A percentile compares a stretch with the other conserved stretches of the same genome.
phyloP scores from a whole-genome alignment of 805 yeast species.

The Hanseniaspora vineae region DNA sequence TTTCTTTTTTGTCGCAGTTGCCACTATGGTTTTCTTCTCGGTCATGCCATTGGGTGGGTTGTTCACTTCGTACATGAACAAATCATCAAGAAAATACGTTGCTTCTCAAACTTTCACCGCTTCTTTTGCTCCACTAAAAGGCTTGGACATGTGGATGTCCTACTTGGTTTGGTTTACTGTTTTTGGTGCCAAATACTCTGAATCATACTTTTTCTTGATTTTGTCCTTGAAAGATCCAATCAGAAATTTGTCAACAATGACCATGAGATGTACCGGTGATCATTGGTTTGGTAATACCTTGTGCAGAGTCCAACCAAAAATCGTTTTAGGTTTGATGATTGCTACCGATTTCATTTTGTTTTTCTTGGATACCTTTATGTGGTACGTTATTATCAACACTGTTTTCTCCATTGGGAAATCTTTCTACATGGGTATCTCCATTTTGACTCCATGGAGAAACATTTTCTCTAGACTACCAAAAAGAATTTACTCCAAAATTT shows the following conservation, averaged over 20 bases:
- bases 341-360: constrained; percentile 86
- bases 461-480: constrained; percentile 95
- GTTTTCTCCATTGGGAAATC: constrained; percentile 95
- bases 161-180: constrained; percentile 83
- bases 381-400: constrained; percentile 95
- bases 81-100: constrained; percentile 73
- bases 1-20: constrained; percentile 77
- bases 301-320: constrained; percentile 78
- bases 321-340: constrained; percentile 85
- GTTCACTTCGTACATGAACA: constrained; percentile 85
- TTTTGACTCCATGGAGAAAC: constrained; percentile 99
- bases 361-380: constrained; percentile 97
- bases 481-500: constrained; percentile 94
- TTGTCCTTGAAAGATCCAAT: constrained; percentile 90
- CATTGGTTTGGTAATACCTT: constrained; percentile 58
- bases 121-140: constrained; percentile 63
- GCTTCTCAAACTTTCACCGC: constrained; percentile 96
- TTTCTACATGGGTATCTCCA: constrained; percentile 96
- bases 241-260: constrained; percentile 70
- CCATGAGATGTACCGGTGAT: constrained; percentile 94
- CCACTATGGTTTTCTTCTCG: constrained; percentile 74
- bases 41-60: constrained; percentile 95
- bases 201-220: constrained; percentile 87
- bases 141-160: constrained; percentile 93
- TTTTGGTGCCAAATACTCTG: constrained; percentile 76